phyloP scores from a whole-genome alignment of 2,329 filamentous ascomycete species.

The Madurella fahalii region DNA sequence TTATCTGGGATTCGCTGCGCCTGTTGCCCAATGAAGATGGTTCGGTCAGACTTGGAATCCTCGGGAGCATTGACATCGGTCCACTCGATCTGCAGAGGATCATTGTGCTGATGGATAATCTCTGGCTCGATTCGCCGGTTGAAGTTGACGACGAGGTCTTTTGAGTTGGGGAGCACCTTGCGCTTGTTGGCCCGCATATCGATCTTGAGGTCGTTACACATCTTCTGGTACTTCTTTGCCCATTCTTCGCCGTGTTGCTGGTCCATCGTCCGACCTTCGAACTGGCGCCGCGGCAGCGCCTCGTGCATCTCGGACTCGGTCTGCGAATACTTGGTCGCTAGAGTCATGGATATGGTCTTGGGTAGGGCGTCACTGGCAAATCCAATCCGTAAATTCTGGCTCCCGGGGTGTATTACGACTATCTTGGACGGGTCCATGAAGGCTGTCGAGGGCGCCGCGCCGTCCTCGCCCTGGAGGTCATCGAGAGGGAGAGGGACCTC shows the following conservation, averaged over 20 bases:
- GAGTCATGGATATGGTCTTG: slow-evolving; percentile 88
- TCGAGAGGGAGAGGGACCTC: slow-evolving; percentile 59
- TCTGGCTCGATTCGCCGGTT: slow-evolving; percentile 82
- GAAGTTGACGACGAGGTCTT: slow-evolving; percentile 91
- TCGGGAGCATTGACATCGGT: slow-evolving; percentile 70
- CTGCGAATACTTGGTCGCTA: slow-evolving; percentile 72
- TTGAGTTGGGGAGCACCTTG: slow-evolving; percentile 93
- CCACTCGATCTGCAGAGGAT: slow-evolving; percentile 91
- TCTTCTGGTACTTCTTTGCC: slow-evolving; percentile 69
- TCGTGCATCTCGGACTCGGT: slow-evolving; percentile 82
- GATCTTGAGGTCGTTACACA: slow-evolving; percentile 81
- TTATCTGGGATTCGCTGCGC: slow-evolving; percentile 85
- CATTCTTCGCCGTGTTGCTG: slow-evolving; percentile 84
- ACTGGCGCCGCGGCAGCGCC: slow-evolving; percentile 68
- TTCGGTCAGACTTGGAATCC: slow-evolving; percentile 56
- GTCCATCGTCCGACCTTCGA: slow-evolving; percentile 60
- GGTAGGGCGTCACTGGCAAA: slow-evolving; percentile 94
- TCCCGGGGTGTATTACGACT: slow-evolving; percentile 92
- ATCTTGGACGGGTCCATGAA: slow-evolving; percentile 78
- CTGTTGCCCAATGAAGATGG: slow-evolving; percentile 74
- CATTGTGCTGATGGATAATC: slow-evolving; percentile 89
- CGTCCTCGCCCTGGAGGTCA: slow-evolving; percentile 56
- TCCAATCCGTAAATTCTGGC: slow-evolving; percentile 90
- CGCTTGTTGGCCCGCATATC: slow-evolving; percentile 93
- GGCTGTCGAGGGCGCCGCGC: slow-evolving; percentile 51